These are phyloP conservation scores for Globisporangium spinosum DNA, from an alignment of 352 stramenopile genomes.

Conservation along the genomic window DNA sequence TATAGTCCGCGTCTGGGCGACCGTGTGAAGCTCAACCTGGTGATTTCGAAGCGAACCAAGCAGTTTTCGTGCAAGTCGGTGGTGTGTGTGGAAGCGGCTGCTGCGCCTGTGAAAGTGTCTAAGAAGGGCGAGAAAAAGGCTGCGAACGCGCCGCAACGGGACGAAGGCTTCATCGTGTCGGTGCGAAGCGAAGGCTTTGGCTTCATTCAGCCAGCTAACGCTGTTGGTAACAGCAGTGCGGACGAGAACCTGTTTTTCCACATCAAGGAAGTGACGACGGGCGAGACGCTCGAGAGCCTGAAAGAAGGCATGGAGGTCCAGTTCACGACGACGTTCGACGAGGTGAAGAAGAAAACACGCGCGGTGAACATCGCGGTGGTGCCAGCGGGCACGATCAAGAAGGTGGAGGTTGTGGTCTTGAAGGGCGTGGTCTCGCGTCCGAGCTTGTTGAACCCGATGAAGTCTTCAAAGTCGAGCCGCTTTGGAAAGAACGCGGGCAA, in stretches of 20 bases:
- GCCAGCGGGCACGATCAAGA: slow-evolving; percentile 58
- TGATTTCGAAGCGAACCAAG: slow-evolving; percentile 61
- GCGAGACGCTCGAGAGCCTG: slow-evolving; percentile 47
- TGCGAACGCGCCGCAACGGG: slow-evolving; percentile 15
- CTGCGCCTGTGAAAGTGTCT: slow-evolving; percentile 9
- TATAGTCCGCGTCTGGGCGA: slow-evolving; percentile 67
- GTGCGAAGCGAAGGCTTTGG: slow-evolving; percentile 72
- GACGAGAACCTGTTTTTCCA: slow-evolving; percentile 80
- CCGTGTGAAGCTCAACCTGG: slow-evolving; percentile 56
- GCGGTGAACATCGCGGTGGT: slow-evolving; percentile 46
- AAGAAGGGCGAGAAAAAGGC: slow-evolving; percentile 17
- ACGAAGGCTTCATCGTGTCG: slow-evolving; percentile 59
- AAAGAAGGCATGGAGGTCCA: slow-evolving; percentile 73
- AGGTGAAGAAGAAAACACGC: slow-evolving; percentile 76
- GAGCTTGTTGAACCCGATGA: slow-evolving; percentile 56
- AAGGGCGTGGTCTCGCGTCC: slow-evolving; percentile 56
- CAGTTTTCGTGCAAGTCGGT: slow-evolving; percentile 56
- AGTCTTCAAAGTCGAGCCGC: slow-evolving; percentile 21
- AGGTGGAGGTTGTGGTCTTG: slow-evolving; percentile 28
- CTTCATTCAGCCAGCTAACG: slow-evolving; percentile 63
- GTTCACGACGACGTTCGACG: slow-evolving; percentile 50
- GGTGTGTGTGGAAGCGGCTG: slow-evolving; percentile 34
- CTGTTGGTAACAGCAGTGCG: background rate
- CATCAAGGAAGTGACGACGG: slow-evolving; percentile 62
- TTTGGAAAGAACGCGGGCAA: slow-evolving; percentile 38